A percentile compares a stretch with the other conserved stretches of the same genome.
Conservation (phyloP, 2,329 filamentous ascomycete genomes). For the Phyllosticta citriasiana region DNA sequence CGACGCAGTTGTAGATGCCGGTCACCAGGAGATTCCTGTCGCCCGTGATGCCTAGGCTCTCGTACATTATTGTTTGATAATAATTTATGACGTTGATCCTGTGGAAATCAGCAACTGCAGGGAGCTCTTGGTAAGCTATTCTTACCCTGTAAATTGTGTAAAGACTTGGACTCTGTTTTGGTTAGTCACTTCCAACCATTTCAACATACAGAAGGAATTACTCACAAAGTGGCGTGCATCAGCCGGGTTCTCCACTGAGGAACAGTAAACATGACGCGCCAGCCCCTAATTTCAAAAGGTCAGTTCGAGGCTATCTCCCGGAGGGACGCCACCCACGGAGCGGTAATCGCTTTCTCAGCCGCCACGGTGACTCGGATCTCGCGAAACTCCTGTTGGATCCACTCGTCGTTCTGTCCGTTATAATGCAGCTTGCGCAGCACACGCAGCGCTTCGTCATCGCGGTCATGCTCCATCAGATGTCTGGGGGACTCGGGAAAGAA, state of each 20-base stretch:
- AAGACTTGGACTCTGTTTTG: constrained; percentile 46
- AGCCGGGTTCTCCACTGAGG: constrained; percentile 52
- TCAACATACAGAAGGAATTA: neutral
- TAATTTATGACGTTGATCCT: constrained; percentile 50
- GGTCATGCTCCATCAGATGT: constrained; percentile 37
- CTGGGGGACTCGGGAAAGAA: constrained; percentile 32
- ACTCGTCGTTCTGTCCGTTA: constrained; percentile 45
- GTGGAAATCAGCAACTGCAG: neutral
- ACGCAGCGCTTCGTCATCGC: constrained; percentile 43
- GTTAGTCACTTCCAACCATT: neutral
- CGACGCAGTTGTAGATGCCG: constrained; percentile 52
- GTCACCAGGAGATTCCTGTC: constrained; percentile 44
- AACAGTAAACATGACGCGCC: constrained; percentile 48
- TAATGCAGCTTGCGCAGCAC: constrained; percentile 43
- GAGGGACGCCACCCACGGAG: constrained; percentile 17
- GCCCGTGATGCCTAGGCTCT: constrained; percentile 47
- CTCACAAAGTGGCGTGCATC: constrained; percentile 44
- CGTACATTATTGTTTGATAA: constrained; percentile 51
- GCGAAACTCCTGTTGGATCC: constrained; percentile 47
- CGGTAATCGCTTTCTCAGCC: constrained; percentile 46
- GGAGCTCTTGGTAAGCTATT: neutral
- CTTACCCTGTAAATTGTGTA: constrained; percentile 51
- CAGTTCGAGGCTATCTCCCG: neutral
- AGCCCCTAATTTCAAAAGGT: constrained; percentile 26
- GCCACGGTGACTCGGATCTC: constrained; percentile 54